Evolutionary conservation across 352 stramenopile genomes (phyloP).

Genomic region (Phytophthora vignae): DNA sequence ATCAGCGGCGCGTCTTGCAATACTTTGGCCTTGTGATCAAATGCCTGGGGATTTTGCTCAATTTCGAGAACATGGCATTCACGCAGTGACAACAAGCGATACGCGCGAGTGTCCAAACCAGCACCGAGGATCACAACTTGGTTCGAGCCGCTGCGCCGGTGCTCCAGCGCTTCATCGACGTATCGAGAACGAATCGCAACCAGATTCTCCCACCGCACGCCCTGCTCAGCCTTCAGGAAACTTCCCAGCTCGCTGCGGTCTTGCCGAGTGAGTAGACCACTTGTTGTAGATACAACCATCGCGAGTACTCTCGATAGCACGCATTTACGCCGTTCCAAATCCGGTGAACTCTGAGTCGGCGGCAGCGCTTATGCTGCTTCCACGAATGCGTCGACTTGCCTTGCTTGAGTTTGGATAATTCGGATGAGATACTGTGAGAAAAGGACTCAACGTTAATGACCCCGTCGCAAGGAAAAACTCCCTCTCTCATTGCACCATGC

Average conservation of each 20-base stretch:
- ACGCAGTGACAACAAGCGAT: slow-evolving; percentile 47
- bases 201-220: slow-evolving; percentile 14
- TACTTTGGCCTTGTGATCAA: slow-evolving; percentile 44
- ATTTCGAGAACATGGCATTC: slow-evolving; percentile 47
- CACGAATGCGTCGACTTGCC: too few relatives aligned
- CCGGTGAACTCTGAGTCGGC: slow-evolving; percentile 9
- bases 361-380: background rate
- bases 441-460: background rate
- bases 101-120: slow-evolving; percentile 54
- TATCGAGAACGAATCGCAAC: slow-evolving; percentile 48
- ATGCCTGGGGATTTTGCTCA: slow-evolving; percentile 33
- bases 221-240: background rate
- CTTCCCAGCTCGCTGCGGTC: background rate
- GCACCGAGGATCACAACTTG: slow-evolving; percentile 59
- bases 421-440: background rate
- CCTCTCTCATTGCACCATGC: background rate
- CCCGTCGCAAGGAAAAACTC: slow-evolving; percentile 12
- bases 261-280: slow-evolving; percentile 1
- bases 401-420: background rate
- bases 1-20: slow-evolving; percentile 28
- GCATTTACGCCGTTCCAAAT: slow-evolving; percentile 22
- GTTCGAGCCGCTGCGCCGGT: slow-evolving; percentile 32
- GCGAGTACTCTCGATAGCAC: slow-evolving; percentile 12
- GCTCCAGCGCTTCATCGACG: slow-evolving; percentile 50
- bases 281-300: slow-evolving; percentile 18